Conservation (phyloP, 1,284 basidiomycete species). For the Cystobasidium sp. region DNA sequence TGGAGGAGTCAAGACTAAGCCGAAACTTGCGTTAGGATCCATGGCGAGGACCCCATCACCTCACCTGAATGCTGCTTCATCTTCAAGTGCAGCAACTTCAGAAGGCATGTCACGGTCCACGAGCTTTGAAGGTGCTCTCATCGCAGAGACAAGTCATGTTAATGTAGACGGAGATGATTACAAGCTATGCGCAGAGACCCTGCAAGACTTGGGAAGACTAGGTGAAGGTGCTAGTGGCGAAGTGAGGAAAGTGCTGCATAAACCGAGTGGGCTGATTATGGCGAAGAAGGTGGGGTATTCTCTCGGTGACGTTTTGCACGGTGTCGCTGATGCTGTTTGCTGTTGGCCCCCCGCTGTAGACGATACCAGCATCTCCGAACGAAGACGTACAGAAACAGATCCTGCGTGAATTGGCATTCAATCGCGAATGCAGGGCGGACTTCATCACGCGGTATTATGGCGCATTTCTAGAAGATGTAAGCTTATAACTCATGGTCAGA, state of each 20-base stretch:
- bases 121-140: constrained; percentile 37
- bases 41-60: constrained; percentile 13
- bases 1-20: constrained; percentile 27
- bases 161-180: constrained; percentile 40
- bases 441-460: constrained; percentile 94
- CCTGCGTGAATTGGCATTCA: constrained; percentile 87
- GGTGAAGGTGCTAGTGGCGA: constrained; percentile 97
- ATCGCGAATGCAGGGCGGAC: constrained; percentile 78
- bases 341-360: constrained; percentile 57
- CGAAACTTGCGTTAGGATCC: constrained; percentile 29
- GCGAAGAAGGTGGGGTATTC: constrained; percentile 74
- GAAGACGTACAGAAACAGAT: constrained; percentile 84
- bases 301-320: not conserved
- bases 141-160: constrained; percentile 33
- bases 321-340: not conserved
- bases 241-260: constrained; percentile 86
- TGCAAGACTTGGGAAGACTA: constrained; percentile 62
- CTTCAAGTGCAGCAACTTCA: constrained; percentile 22
- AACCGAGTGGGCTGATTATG: constrained; percentile 75
- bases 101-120: constrained; percentile 10
- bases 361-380: constrained; percentile 91
- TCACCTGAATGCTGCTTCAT: constrained; percentile 1
- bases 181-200: constrained; percentile 46
- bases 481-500: constrained; percentile 1
- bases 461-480: constrained; percentile 87